Base-by-base conservation (phyloP, 1,139 yeast species). In the Suhomyces choctaworum region DNA sequence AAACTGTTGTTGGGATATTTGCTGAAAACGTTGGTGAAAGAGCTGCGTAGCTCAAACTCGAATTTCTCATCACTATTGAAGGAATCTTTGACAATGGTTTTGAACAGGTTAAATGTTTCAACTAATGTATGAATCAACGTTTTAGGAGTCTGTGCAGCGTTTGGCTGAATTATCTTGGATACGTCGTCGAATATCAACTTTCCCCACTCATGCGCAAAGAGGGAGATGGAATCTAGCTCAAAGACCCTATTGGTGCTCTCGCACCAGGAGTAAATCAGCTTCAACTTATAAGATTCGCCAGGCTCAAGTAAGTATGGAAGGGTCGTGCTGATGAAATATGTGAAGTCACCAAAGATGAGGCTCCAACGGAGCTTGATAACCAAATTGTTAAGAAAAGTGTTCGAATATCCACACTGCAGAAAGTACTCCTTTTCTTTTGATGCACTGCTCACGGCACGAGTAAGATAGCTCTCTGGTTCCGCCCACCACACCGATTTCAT, bases 291-390 rank as follows among this genome's bases (percentile, higher is more conserved):
- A 1, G 29, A 29, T 27, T 53, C 44, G 2, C 44, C 40, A 2
- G 48, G 39, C 7, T 36, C 16, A 8, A 62, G 26, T 23, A 64
- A 34, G 29, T 25, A 16, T 0, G 63, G 59, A 9, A 64, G 39
- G 2, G 56, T 46, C 1, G 37, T 38, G 5, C 40, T 23, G 5
- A 62, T 39, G 3, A 57, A 39, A 5, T 40, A 36, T 25, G 44
- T 50, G 26, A 64, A 60, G 31, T 64, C 58, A 6, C 41, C 42
- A 32, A 67, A 64, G 1, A 67, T 47, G 30, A 58, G 46, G 11
- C 28, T 37, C 73, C 73, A 68, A 22, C 56, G 56, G 14, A 66
- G 46, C 29, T 52, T 51, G 9, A 37, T 27, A 13, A 54, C 40
- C 17, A 66, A 41, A 1, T 41, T 42, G 5, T 52, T 45, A 13